Conservation (phyloP, 805 yeast genomes). For the Saturnispora gosingensis region DNA sequence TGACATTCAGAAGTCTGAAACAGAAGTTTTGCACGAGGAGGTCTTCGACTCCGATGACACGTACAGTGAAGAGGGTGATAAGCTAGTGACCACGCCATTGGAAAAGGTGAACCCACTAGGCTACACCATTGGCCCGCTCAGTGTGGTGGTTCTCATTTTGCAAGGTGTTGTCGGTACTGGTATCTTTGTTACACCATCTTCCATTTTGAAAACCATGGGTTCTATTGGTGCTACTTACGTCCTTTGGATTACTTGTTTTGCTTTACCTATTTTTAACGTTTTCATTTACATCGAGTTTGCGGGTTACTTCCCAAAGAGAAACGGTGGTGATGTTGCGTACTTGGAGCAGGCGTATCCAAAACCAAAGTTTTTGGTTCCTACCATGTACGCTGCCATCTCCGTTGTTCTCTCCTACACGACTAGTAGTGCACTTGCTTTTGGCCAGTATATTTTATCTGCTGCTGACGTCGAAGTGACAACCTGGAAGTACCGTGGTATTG, state of each 20-base stretch:
- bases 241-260: constrained; percentile 34
- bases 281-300: constrained; percentile 34
- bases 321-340: constrained; percentile 83
- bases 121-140: constrained; percentile 28
- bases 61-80: background rate
- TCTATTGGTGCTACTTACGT: constrained; percentile 36
- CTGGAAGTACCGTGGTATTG: constrained; percentile 75
- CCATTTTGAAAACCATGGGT: constrained; percentile 40
- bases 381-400: constrained; percentile 59
- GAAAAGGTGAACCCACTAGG: constrained; percentile 28
- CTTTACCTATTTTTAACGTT: constrained; percentile 31
- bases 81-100: constrained; percentile 23
- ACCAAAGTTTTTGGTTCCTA: constrained; percentile 61
- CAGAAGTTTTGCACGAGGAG: background rate
- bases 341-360: constrained; percentile 59
- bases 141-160: constrained; percentile 53
- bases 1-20: background rate
- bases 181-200: constrained; percentile 62
- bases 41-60: background rate
- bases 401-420: constrained; percentile 81
- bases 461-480: constrained; percentile 57
- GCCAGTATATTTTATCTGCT: constrained; percentile 67
- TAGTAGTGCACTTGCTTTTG: constrained; percentile 72
- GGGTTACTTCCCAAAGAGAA: constrained; percentile 40
- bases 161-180: constrained; percentile 73